Conservation (phyloP, 345 rosid species). For the Lumnitzera racemosa region DNA sequence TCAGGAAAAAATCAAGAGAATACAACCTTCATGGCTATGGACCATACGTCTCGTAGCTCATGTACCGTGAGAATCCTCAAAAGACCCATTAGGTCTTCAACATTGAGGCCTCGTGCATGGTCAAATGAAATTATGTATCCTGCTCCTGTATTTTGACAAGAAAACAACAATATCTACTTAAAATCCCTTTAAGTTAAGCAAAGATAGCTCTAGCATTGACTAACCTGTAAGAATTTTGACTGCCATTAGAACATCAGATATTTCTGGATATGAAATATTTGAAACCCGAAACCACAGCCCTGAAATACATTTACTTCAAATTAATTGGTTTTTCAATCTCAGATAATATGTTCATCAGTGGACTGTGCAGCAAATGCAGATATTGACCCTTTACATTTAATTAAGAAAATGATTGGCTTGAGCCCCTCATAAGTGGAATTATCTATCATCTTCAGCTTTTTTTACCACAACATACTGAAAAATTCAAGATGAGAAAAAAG, state of each 20-base stretch:
- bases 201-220: slow-evolving; percentile 1
- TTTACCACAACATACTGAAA: no score
- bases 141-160: slow-evolving; percentile 31
- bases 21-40: slow-evolving; percentile 48
- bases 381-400: neutral
- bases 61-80: slow-evolving; percentile 43
- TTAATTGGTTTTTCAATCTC: neutral
- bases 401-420: no score
- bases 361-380: neutral
- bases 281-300: slow-evolving; percentile 91
- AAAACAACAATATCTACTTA: slow-evolving; percentile 4
- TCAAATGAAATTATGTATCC: slow-evolving; percentile 42
- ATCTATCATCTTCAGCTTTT: no score
- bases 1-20: slow-evolving; percentile 2
- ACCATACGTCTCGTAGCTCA: slow-evolving; percentile 65
- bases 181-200: slow-evolving; percentile 1
- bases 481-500: no score
- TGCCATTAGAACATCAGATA: slow-evolving; percentile 47
- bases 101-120: slow-evolving; percentile 28
- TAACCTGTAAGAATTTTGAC: slow-evolving; percentile 58
- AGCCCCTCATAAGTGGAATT: no score
- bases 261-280: slow-evolving; percentile 59
- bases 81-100: slow-evolving; percentile 40
- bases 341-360: neutral
- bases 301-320: slow-evolving; percentile 20